Base-by-base conservation (phyloP, 2,329 filamentous ascomycete genomes). In the Phaeosphaeria sp. region DNA sequence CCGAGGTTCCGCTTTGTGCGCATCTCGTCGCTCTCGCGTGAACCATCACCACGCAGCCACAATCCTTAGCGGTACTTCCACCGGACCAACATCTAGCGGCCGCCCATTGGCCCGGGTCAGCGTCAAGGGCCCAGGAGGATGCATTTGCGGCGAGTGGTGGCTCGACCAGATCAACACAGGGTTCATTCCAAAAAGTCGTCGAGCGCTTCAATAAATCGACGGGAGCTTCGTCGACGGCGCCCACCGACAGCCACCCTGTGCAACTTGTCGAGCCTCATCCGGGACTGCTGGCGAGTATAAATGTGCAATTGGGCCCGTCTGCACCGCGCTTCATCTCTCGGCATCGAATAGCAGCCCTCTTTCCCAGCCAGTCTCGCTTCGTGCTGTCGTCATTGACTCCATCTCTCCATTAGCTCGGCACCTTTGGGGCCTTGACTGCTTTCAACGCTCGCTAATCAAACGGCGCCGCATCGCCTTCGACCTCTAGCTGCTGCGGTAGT, bases 151-250 rank as follows among this genome's bases (percentile, higher is more conserved):
- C 71, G 59, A 67, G 60, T 49, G 51, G 63, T 67, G 69, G 64
- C 66, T 72, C 66, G 71, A 71, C 58, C 65, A 63, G 69, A 74
- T 75, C 65, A 56, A 51, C 67, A 56, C 60, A 67, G 68, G 61
- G 71, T 67, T 71, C 49, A 63, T 72, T 73, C 67, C 65, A 68
- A 67, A 72, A 69, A 63, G 60, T 53, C 59, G 60, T 64, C 55
- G 56, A 58, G 51, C 61, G 65, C 67, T 67, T 70, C 71, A 71
- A 70, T 74, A 66, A 60, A 60, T 55, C 53, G 55, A 59, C 59
- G 52, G 57, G 53, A 59, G 61, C 49, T 51, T 64, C 52, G 60
- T 63, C 61, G 66, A 66, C 73, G 69, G 69, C 69, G 70, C 63
- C 52, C 56, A 61, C 70, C 69, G 67, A 73, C 47, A 70, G 66